A percentile compares a stretch with the other conserved stretches of the same genome.
These are phyloP conservation scores for Amaranthus hypochondriacus DNA, from an alignment of 148 eudicot species.

Conservation along the genomic window DNA sequence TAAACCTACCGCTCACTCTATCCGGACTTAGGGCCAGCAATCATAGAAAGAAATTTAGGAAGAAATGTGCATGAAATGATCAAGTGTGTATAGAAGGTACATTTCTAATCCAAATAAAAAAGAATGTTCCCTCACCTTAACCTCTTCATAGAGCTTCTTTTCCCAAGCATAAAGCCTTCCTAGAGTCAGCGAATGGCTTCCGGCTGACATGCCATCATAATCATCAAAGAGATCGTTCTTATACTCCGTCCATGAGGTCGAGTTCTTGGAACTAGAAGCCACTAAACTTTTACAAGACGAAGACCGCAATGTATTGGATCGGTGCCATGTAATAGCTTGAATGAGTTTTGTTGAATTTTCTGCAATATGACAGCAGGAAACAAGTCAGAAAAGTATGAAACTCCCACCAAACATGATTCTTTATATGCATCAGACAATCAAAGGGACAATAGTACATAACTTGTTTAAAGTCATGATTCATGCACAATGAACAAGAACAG, in stretches of 20 bases:
- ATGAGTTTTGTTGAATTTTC: conserved; percentile 89
- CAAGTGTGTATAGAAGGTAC: too few relatives aligned
- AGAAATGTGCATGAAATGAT: too few relatives aligned
- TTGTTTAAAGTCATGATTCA: background rate
- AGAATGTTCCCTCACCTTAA: conserved; percentile 51
- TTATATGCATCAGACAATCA: background rate
- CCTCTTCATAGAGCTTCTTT: conserved; percentile 92
- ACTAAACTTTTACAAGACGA: conserved; percentile 86
- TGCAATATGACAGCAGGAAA: conserved; percentile 32
- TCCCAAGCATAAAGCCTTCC: conserved; percentile 99
- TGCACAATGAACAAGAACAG: background rate
- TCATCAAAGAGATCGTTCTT: conserved; percentile 83
- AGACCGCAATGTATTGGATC: conserved; percentile 62
- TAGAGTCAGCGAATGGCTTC: conserved; percentile 83
- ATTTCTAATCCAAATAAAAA: too few relatives aligned
- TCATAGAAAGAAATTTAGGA: too few relatives aligned
- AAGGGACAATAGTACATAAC: background rate
- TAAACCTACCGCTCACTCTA: too few relatives aligned
- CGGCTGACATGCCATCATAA: conserved; percentile 90
- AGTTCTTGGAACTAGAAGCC: conserved; percentile 75
- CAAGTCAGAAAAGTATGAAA: background rate
- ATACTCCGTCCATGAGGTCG: conserved; percentile 74
- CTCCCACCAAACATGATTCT: background rate
- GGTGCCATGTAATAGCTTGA: conserved; percentile 69
- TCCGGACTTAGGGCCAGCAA: too few relatives aligned